A percentile compares a stretch with the other conserved stretches of the same genome.
Evolutionary conservation across 257 asterid genomes (phyloP).

Genomic region (Przewalskia tangutica): DNA sequence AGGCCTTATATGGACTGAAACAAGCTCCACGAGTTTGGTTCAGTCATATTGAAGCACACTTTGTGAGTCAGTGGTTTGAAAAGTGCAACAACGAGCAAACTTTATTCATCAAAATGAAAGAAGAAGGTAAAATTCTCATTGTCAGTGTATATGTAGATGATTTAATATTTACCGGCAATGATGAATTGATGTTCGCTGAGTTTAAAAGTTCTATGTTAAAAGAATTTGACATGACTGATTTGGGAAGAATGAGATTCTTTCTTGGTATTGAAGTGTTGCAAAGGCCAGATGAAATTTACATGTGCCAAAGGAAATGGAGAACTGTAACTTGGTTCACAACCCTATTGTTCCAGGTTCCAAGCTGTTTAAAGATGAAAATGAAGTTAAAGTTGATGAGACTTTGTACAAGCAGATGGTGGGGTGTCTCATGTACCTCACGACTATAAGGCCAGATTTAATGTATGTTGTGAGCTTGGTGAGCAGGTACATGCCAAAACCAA

Average conservation of each 20-base stretch:
- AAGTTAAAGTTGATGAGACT: neutral
- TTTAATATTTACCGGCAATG: neutral
- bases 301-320: neutral
- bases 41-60: no score
- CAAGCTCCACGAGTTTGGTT: no score
- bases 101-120: neutral
- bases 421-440: neutral
- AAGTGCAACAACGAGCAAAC: no score
- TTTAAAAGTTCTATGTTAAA: neutral
- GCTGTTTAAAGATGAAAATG: neutral
- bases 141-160: neutral
- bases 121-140: neutral
- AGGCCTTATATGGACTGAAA: no score
- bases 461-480: neutral
- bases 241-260: neutral
- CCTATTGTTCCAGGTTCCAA: neutral
- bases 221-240: neutral
- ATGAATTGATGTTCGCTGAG: neutral
- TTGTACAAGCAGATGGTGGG: neutral
- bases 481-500: neutral
- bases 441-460: neutral
- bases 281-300: neutral
- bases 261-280: neutral
- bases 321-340: neutral
- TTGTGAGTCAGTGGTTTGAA: no score